These are phyloP conservation scores for Collybia sordida DNA, from an alignment of 768 basidiomycete species.

Conservation along the genomic window DNA sequence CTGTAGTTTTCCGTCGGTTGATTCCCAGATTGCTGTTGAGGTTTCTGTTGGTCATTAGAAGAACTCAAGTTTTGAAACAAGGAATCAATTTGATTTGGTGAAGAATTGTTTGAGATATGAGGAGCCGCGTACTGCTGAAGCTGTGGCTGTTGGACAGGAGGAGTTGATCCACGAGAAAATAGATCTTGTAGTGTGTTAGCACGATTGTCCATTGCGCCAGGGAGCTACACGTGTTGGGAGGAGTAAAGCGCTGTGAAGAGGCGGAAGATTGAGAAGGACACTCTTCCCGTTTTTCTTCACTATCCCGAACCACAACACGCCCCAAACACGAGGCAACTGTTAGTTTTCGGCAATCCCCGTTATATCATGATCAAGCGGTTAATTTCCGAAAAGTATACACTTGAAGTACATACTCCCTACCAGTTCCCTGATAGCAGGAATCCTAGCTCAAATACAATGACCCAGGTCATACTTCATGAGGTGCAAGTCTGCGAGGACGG, in stretches of 20 bases:
- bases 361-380: conserved; percentile 9
- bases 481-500: too few relatives aligned
- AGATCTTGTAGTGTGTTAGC: conserved; percentile 43
- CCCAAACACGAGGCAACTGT: conserved; percentile 41
- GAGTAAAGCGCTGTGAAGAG: conserved; percentile 6
- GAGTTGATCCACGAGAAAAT: conserved; percentile 56
- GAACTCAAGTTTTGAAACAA: conserved; percentile 59
- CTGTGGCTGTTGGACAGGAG: conserved; percentile 36
- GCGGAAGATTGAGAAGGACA: conserved; percentile 12
- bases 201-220: conserved; percentile 38
- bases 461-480: too few relatives aligned
- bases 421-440: too few relatives aligned
- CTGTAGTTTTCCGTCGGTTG: conserved; percentile 24
- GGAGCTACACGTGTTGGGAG: conserved; percentile 11
- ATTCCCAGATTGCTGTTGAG: conserved; percentile 18
- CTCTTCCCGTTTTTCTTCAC: conserved; percentile 21
- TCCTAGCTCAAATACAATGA: too few relatives aligned
- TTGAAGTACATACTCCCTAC: too few relatives aligned
- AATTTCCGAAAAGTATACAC: too few relatives aligned
- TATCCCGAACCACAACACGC: conserved; percentile 32
- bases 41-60: conserved; percentile 36
- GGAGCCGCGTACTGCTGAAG: conserved; percentile 23
- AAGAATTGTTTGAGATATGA: conserved; percentile 41
- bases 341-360: conserved; percentile 30
- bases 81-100: conserved; percentile 64